These are phyloP conservation scores for Papiliotrema flavescens DNA, from an alignment of 1,284 basidiomycete species.

Conservation along the genomic window DNA sequence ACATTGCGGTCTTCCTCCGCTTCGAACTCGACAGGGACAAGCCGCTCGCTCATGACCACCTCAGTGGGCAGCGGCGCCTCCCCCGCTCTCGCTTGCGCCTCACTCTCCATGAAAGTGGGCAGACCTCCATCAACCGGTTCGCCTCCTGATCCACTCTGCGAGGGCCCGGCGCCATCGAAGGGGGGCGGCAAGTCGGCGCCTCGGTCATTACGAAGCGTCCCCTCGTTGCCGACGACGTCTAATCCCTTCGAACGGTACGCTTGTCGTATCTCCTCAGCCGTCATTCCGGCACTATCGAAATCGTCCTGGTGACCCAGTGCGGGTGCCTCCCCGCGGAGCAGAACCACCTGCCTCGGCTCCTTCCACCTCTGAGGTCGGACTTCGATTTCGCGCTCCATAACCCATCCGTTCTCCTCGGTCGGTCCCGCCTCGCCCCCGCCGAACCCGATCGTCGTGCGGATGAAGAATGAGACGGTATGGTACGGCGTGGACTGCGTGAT, in stretches of 20 bases:
- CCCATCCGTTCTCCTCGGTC: slow-evolving; percentile 16
- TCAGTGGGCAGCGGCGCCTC: slow-evolving; percentile 19
- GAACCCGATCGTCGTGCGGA: slow-evolving; percentile 41
- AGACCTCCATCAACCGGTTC: slow-evolving; percentile 11
- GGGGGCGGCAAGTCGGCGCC: slow-evolving; percentile 33
- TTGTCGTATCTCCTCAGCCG: slow-evolving; percentile 33
- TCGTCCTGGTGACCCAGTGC: neutral
- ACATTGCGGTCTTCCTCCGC: slow-evolving; percentile 16
- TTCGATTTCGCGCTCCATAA: slow-evolving; percentile 26
- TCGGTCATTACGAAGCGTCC: slow-evolving; percentile 21
- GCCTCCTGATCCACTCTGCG: neutral
- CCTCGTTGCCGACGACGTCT: slow-evolving; percentile 42
- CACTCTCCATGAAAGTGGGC: slow-evolving; percentile 40
- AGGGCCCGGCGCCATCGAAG: slow-evolving; percentile 24
- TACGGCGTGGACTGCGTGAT: slow-evolving; percentile 34
- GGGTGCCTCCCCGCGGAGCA: slow-evolving; percentile 22
- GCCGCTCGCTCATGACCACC: slow-evolving; percentile 19
- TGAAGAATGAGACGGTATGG: slow-evolving; percentile 36
- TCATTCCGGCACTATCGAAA: slow-evolving; percentile 1
- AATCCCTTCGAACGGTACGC: slow-evolving; percentile 47
- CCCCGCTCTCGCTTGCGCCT: slow-evolving; percentile 36
- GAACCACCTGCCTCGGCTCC: slow-evolving; percentile 31
- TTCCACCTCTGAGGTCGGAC: slow-evolving; percentile 35
- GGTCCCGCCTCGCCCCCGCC: slow-evolving; percentile 20
- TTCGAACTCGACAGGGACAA: slow-evolving; percentile 25